Evolutionary conservation across 257 asterid genomes (phyloP), one percentile per base, ranked within the genome.

Genomic region (Solanum sitiens): DNA sequence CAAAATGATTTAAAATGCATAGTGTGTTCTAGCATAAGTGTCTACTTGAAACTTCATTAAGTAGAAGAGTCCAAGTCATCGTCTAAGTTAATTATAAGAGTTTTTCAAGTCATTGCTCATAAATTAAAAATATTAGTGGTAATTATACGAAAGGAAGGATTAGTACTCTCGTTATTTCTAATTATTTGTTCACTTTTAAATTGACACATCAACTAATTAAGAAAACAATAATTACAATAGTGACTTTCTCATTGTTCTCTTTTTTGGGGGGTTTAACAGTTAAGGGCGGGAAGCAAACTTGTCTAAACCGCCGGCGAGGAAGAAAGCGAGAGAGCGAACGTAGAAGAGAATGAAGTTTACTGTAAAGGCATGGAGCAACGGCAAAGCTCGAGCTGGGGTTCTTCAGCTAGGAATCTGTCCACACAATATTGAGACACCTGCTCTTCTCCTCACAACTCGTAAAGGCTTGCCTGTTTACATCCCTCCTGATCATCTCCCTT

Each of bases 401-500:
- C 87, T 97, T 83, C 94, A 95, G 87, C 83, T 95, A 82, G 92
- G 94, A 83, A 87, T 89, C 92, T 89, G 91, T 87, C 88, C 96
- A 9, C 35, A 86, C 14, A 72, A 89, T 14, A 67, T 93, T 1
- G 98, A 95, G 75, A 97, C 99, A 79, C 98, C 99, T 2, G 98
- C 98, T 15, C 96, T 97, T 42, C 95, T 95, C 83, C 91, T 95
- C 82, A 91, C 92, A 21, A 95, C 99, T 77, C 96, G 97, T 82
- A 97, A 97, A 90, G 98, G 98, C 37, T 92, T 97, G 80, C 98
- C 99, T 83, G 88, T 91, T 68, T 97, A 93, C 93, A 95, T 95
- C 86, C 87, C 98, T 39, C 99, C 99, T 16, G 99, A 97, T 93
- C 98, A 92, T 59, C 95, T 97, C 87, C 88, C 94, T 44, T 89